Base-by-base conservation (phyloP, 257 asterid genomes). In the Phtheirospermum japonicum region DNA sequence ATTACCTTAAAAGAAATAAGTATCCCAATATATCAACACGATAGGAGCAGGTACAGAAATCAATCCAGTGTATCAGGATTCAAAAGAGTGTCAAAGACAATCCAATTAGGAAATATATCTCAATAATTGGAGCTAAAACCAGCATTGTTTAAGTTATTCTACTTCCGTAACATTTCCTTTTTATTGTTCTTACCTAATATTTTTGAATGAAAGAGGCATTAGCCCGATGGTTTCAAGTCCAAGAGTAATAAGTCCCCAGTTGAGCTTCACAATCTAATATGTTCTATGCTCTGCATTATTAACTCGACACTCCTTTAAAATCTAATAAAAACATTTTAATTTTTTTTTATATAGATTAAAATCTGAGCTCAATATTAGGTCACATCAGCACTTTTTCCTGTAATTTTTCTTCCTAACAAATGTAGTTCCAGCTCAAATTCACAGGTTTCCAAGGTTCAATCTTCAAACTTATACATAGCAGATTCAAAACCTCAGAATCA, bases 401-500 rank as follows among this genome's bases (percentile, higher is more conserved):
- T 6, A 39, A 2, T 18, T 4, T 3, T 54, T 54, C 64, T 37
- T 18, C 33, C 32, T 39, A 33, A 58, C 33, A 37, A 59, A 52
- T 39, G 34, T 2, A n/a, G 52, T 40, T 59, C 52, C 64, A 37
- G 59, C 34, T 59, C 34, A 23, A 56, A 23, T 50, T 37, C 36
- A 11, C 20, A 18, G 36, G 59, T 49, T 59, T 6, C 30, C 59
- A 18, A 48, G 48, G 13, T 34, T 48, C 42, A 20, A 7, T 9
- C 33, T 18, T 49, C 42, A 34, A 7, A 32, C 12, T 17, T 49
- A 9, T 49, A 11, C 30, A 28, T 30, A 45, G 2, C 55, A 39
- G 40, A 13, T 11, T 10, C 54, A 37, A 19, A 28, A 52, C 31
- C 53, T 51, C 26, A 39, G 40, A 51, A 54, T 49, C 28, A 32